Base-by-base conservation (phyloP, 2,329 filamentous ascomycete species). In the Monosporascus sp. region DNA sequence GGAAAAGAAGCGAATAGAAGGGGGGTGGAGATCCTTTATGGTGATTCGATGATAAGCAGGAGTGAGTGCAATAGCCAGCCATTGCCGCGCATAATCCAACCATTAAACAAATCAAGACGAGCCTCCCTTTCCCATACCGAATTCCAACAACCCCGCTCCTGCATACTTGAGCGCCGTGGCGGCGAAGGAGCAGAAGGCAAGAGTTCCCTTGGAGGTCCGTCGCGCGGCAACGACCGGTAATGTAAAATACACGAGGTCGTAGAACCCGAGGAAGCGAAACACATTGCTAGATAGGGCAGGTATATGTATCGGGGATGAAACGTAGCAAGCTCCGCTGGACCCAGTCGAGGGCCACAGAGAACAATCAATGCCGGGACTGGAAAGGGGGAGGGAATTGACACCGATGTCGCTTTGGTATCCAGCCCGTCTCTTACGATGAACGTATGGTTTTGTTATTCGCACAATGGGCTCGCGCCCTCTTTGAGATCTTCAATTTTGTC, bases 401-500 rank as follows among this genome's bases (percentile, higher is more conserved):
- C 56, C 48, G 52, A 56, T 14, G 52, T 59, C 57, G 26, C 31
- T 57, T 52, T 56, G 59, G 58, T 59, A 22, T 44, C 58, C 59
- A 57, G 59, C 60, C 58, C 56, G 48, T 61, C 45, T 62, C 52
- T 9, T 46, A 24, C 57, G 43, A 47, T 56, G 54, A 56, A 53
- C 54, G 50, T 37, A 49, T 51, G 55, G 43, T 26, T 54, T 50
- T 45, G 52, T 51, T 54, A 54, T 50, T 49, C 40, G 36, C 53
- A 49, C 54, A 46, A 14, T 56, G 57, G 63, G 63, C 63, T 66
- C 50, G 63, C 63, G 63, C 62, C 63, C 52, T 62, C 38, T 61
- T 34, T 54, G 53, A 59, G 50, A 61, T 63, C 61, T 65, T 60
- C 48, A 55, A 51, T 43, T 37, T 53, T 48, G 24, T 56, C 37